A percentile compares a stretch with the other conserved stretches of the same genome.
Conservation (phyloP, 768 basidiomycete species). For the Mycena galopus region DNA sequence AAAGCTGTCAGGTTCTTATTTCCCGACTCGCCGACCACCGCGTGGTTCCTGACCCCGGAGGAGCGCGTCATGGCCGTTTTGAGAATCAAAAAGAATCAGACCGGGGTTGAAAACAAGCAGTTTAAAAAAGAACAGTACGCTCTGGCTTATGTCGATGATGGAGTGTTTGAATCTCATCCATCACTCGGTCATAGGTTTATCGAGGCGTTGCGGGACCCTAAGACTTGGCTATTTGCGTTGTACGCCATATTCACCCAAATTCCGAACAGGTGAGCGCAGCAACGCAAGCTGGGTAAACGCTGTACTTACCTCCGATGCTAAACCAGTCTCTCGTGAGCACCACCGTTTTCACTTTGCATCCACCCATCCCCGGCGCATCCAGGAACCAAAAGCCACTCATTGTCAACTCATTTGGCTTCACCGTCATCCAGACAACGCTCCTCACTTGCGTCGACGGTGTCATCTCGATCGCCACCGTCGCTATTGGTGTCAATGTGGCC, state of each 20-base stretch:
- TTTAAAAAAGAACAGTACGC: conserved; percentile 72
- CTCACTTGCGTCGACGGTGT: conserved; percentile 63
- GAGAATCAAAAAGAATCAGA: conserved; percentile 73
- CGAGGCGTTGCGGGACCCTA: conserved; percentile 65
- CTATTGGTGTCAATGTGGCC: conserved; percentile 59
- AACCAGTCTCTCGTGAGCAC: not conserved
- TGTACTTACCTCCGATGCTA: not conserved
- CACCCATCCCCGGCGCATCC: not conserved
- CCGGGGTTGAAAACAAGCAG: conserved; percentile 75
- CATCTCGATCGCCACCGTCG: conserved; percentile 67
- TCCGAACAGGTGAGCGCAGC: conserved; percentile 48
- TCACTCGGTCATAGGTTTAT: conserved; percentile 53
- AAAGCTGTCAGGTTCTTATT: conserved; percentile 47
- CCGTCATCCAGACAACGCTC: conserved; percentile 63
- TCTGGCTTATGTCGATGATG: conserved; percentile 64
- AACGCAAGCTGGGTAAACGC: not conserved
- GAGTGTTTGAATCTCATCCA: conserved; percentile 55
- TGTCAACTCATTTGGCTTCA: conserved; percentile 64
- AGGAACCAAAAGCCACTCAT: conserved; percentile 65
- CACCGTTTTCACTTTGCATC: not conserved
- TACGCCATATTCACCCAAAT: conserved; percentile 62
- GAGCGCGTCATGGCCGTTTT: conserved; percentile 62
- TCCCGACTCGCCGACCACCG: conserved; percentile 74
- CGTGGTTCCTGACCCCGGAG: too few species aligned
- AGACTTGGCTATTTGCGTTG: conserved; percentile 71